Conservation (phyloP, 257 asterid species). For the Solanum piurae region DNA sequence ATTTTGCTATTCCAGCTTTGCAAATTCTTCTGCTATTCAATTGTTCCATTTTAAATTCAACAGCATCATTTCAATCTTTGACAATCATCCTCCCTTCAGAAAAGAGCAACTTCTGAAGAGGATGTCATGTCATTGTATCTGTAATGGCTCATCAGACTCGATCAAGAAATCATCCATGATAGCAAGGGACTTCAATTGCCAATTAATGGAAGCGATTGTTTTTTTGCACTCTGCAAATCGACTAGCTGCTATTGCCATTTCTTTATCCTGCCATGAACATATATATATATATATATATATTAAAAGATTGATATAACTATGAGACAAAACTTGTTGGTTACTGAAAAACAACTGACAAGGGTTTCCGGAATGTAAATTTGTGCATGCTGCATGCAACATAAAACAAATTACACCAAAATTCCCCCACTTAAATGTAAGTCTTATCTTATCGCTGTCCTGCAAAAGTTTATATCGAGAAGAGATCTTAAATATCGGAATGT, state of each 20-base stretch:
- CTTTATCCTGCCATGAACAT: conserved; percentile 42
- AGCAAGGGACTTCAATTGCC: conserved; percentile 69
- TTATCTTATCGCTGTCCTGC: neutral
- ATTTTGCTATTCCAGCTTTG: neutral
- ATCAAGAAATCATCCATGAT: conserved; percentile 48
- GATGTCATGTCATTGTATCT: neutral
- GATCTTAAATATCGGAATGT: neutral
- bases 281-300: too few species aligned
- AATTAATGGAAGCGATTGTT: conserved; percentile 71
- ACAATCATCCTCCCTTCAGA: neutral
- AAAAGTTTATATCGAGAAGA: neutral
- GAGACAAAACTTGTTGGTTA: neutral
- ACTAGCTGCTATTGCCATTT: conserved; percentile 58
- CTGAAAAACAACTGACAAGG: neutral
- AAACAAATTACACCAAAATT: neutral
- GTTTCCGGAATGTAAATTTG: neutral
- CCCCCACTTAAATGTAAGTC: neutral
- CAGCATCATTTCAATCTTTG: neutral
- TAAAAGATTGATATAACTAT: neutral
- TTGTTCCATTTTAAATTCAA: neutral
- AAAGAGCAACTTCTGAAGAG: neutral
- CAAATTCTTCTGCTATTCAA: neutral
- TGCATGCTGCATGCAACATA: neutral
- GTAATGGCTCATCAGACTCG: conserved; percentile 10
- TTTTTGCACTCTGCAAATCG: conserved; percentile 72